Evolutionary conservation across 169 alveolate species (phyloP).

Genomic region (Plasmodium vivax): DNA sequence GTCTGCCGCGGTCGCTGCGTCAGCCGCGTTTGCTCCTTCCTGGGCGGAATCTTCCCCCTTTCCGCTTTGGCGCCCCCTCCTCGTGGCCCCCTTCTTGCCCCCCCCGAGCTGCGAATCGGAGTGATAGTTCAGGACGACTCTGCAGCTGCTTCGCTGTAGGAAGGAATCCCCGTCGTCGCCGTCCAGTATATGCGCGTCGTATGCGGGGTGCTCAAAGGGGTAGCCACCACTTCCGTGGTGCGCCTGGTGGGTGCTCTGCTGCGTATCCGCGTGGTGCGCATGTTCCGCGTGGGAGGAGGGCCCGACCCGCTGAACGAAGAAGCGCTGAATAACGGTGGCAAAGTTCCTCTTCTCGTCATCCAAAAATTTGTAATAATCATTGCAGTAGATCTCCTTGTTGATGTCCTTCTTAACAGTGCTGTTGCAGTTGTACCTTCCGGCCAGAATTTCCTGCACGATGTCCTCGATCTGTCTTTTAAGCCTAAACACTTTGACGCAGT

Average conservation of each 20-base stretch:
- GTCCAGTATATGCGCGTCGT: background rate
- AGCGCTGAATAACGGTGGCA: slow-evolving; percentile 11
- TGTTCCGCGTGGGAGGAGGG: background rate
- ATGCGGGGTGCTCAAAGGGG: background rate
- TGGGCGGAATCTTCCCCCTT: background rate
- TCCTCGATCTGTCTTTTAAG: slow-evolving; percentile 72
- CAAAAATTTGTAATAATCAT: slow-evolving; percentile 68
- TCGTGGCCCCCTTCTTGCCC: background rate
- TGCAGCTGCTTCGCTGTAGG: background rate
- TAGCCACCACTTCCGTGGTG: background rate
- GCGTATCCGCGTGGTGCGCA: too few relatives aligned
- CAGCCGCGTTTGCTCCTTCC: background rate
- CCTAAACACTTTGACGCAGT: slow-evolving; percentile 69
- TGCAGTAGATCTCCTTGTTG: slow-evolving; percentile 48
- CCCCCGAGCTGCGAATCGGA: slow-evolving; percentile 40
- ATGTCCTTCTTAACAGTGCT: slow-evolving; percentile 25
- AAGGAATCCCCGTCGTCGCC: slow-evolving; percentile 11
- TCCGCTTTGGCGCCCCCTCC: background rate
- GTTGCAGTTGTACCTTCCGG: slow-evolving; percentile 58
- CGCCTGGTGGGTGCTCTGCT: background rate
- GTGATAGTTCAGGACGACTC: slow-evolving; percentile 11
- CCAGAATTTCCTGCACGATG: slow-evolving; percentile 24
- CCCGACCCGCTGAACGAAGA: background rate
- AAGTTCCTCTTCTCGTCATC: slow-evolving; percentile 19
- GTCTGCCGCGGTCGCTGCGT: background rate